A percentile compares a stretch with the other conserved stretches of the same genome.
These are phyloP conservation scores for Plasmopara muralis DNA, from an alignment of 352 stramenopile genomes.

Conservation along the genomic window DNA sequence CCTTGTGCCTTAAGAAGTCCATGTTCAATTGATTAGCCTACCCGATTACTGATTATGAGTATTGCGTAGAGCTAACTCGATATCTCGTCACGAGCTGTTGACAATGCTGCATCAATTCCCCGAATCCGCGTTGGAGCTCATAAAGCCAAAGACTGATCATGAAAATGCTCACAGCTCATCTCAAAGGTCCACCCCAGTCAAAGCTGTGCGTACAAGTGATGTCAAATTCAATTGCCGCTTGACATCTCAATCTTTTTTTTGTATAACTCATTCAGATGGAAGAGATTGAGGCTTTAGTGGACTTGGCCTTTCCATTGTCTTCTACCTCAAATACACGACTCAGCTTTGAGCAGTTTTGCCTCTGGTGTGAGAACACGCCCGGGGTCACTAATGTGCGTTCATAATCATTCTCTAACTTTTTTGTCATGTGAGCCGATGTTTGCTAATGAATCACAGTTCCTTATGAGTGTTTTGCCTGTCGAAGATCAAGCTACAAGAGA, in stretches of 20 bases:
- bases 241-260: background rate
- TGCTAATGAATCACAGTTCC: conserved; percentile 32
- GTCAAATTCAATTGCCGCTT: background rate
- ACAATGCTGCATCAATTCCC: conserved; percentile 85
- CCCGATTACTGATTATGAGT: conserved; percentile 9
- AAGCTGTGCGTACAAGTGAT: conserved; percentile 15
- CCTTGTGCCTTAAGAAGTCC: background rate
- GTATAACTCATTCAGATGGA: conserved; percentile 32
- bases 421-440: background rate
- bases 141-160: conserved; percentile 31
- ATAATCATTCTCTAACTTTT: too few relatives aligned
- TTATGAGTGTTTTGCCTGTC: conserved; percentile 71
- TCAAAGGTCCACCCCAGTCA: conserved; percentile 13
- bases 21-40: conserved; percentile 1
- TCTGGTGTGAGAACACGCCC: conserved; percentile 78
- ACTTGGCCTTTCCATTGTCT: conserved; percentile 55
- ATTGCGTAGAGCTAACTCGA: conserved; percentile 53
- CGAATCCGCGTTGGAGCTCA: conserved; percentile 53
- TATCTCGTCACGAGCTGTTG: conserved; percentile 78
- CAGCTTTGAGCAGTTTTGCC: conserved; percentile 82
- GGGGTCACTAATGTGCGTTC: conserved; percentile 57
- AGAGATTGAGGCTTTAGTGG: conserved; percentile 78
- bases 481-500: conserved; percentile 35
- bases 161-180: conserved; percentile 11
- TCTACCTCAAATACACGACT: conserved; percentile 48